A percentile compares a stretch with the other conserved stretches of the same genome.
These are phyloP conservation scores for Agarophyton chilense DNA, from an alignment of 23 red algal species.

Conservation along the genomic window DNA sequence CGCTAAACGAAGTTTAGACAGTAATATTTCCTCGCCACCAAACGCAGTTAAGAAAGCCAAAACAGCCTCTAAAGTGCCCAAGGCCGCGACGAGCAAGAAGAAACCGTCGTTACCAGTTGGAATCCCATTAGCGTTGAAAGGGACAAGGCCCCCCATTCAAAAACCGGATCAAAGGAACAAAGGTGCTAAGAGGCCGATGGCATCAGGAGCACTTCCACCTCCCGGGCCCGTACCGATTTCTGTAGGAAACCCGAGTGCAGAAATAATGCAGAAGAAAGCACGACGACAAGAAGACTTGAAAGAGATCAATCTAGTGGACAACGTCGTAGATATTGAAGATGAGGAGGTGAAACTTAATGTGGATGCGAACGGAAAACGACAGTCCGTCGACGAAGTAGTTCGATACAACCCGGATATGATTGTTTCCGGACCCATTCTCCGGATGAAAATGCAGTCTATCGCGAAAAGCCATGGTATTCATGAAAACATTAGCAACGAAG, in stretches of 20 bases:
- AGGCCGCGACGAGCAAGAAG: neutral
- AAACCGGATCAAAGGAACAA: conserved; percentile 2
- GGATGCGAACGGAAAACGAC: conserved; percentile 18
- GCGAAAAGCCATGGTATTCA: conserved; percentile 1
- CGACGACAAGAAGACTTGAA: conserved; percentile 40
- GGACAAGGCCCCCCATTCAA: neutral
- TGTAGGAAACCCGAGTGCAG: neutral
- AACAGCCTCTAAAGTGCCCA: conserved; percentile 1
- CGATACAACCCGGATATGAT: conserved; percentile 43
- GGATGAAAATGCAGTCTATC: conserved; percentile 47
- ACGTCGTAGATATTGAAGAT: conserved; percentile 67
- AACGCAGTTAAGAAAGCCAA: conserved; percentile 26
- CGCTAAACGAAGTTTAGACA: neutral
- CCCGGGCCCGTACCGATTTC: neutral
- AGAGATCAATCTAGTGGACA: conserved; percentile 54
- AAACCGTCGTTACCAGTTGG: neutral
- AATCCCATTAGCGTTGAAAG: neutral
- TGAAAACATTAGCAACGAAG: conserved; percentile 45
- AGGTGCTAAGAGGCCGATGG: conserved; percentile 2
- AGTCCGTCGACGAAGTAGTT: conserved; percentile 20
- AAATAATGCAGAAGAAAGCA: conserved; percentile 5
- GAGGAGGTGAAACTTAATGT: conserved; percentile 45
- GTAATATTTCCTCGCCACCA: neutral
- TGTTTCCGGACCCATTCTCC: conserved; percentile 29
- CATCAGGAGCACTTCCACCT: conserved; percentile 3